These are phyloP conservation scores for Amanita rimosa DNA, from an alignment of 768 basidiomycete genomes.

Conservation along the genomic window DNA sequence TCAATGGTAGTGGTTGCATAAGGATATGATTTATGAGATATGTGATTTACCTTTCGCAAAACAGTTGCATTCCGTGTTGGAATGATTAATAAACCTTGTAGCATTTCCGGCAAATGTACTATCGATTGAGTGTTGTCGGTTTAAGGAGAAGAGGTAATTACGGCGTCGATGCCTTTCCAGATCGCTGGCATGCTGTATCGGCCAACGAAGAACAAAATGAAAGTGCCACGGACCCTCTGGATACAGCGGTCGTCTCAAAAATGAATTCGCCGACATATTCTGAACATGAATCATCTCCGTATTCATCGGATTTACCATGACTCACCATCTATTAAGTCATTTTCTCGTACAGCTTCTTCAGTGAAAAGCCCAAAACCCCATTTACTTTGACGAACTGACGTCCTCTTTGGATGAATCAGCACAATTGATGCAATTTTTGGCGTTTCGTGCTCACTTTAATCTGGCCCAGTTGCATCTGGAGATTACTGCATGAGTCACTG, in stretches of 20 bases:
- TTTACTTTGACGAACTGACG: slow-evolving; percentile 28
- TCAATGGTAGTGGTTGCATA: neutral
- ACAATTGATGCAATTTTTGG: neutral
- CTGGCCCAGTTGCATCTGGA: slow-evolving; percentile 31
- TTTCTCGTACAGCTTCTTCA: slow-evolving; percentile 26
- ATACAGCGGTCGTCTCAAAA: slow-evolving; percentile 32
- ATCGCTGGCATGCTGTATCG: slow-evolving; percentile 14
- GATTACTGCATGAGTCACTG: slow-evolving; percentile 30
- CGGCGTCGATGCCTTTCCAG: slow-evolving; percentile 36
- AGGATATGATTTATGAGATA: neutral
- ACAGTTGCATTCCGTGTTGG: slow-evolving; percentile 7
- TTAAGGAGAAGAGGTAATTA: slow-evolving; percentile 53
- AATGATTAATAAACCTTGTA: slow-evolving; percentile 62
- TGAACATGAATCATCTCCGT: slow-evolving; percentile 13
- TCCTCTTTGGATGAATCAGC: slow-evolving; percentile 18
- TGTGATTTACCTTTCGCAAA: too few relatives aligned
- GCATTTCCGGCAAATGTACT: slow-evolving; percentile 44
- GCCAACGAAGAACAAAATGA: neutral
- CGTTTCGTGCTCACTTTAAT: slow-evolving; percentile 26
- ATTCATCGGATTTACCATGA: neutral
- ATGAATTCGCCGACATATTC: slow-evolving; percentile 63
- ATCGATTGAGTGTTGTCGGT: slow-evolving; percentile 38
- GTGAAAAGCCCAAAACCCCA: slow-evolving; percentile 50
- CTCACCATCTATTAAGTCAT: slow-evolving; percentile 40
- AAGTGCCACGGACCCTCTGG: slow-evolving; percentile 34